Conservation (phyloP, 345 rosid genomes). For the Citrus unshiu region DNA sequence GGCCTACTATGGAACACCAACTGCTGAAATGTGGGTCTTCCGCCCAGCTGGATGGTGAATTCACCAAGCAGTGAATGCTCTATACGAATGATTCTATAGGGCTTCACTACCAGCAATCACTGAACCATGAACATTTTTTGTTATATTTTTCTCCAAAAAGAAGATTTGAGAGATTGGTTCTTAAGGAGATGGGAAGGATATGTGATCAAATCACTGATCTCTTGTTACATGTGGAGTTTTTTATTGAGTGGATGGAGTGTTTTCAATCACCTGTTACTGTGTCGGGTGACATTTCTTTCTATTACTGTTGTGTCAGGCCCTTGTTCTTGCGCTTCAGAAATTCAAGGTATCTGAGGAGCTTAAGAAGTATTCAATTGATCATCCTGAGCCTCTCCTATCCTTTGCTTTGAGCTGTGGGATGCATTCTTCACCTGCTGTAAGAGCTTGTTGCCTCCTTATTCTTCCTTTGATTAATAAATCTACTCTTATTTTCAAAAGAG, state of each 20-base stretch:
- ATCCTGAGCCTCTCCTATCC: constrained; percentile 54
- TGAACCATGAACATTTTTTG: not conserved
- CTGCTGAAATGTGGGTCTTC: not conserved
- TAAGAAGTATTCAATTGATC: constrained; percentile 45
- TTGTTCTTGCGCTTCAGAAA: constrained; percentile 52
- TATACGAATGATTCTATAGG: not conserved
- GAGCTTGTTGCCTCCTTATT: constrained; percentile 11
- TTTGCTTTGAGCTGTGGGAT: constrained; percentile 60
- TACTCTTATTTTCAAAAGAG: too few relatives aligned
- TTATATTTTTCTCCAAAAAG: constrained; percentile 1
- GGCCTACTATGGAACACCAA: not conserved
- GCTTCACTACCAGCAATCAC: not conserved
- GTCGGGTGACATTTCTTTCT: not conserved
- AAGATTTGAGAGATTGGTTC: not conserved
- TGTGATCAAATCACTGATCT: not conserved
- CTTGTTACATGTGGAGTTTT: not conserved
- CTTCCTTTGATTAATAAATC: not conserved
- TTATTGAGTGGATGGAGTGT: not conserved
- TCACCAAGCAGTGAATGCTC: constrained; percentile 4
- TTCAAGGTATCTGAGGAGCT: constrained; percentile 47
- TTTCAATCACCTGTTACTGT: not conserved
- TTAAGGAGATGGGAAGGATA: not conserved
- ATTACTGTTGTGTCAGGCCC: constrained; percentile 34
- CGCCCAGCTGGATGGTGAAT: not conserved
- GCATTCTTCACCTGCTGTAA: constrained; percentile 74